Percentiles rank a stretch among this genome's conserved stretches.
phyloP scores from a whole-genome alignment of 129 eudicot genomes.

The Solidago caesia region DNA sequence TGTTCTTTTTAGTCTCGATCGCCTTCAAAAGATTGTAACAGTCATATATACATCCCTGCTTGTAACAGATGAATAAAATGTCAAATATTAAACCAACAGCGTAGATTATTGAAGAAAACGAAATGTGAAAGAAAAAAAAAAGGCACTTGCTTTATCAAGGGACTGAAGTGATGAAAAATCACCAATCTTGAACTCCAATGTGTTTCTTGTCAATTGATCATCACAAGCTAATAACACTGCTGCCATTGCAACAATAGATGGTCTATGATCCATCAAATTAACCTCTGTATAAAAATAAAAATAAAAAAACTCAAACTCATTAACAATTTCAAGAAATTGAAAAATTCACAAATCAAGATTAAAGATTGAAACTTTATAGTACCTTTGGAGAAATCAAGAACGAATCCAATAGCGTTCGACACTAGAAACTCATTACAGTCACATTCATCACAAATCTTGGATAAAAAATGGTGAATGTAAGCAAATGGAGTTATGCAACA shows the following conservation, averaged over 20 bases:
- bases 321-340: conserved; percentile 1
- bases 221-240: conserved; percentile 64
- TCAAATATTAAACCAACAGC: conserved; percentile 13
- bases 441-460: conserved; percentile 38
- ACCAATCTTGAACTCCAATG: conserved; percentile 55
- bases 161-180: conserved; percentile 50
- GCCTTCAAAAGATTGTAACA: conserved; percentile 62
- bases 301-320: conserved; percentile 7
- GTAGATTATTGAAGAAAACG: background rate
- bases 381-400: conserved; percentile 59
- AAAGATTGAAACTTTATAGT: conserved; percentile 11
- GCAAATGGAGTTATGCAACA: conserved; percentile 63
- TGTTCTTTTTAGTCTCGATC: conserved; percentile 34
- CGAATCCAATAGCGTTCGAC: conserved; percentile 41
- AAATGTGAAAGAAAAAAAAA: background rate
- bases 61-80: conserved; percentile 8
- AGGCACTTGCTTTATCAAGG: conserved; percentile 59
- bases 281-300: conserved; percentile 47
- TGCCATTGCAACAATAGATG: conserved; percentile 74
- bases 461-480: conserved; percentile 52
- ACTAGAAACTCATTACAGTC: conserved; percentile 25
- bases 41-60: conserved; percentile 48
- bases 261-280: conserved; percentile 54
- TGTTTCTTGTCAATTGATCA: conserved; percentile 40
- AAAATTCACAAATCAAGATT: background rate